Percentiles rank a stretch among this genome's conserved stretches.
phyloP scores from a whole-genome alignment of 2,329 filamentous ascomycete species.

The Thelonectria rubi region DNA sequence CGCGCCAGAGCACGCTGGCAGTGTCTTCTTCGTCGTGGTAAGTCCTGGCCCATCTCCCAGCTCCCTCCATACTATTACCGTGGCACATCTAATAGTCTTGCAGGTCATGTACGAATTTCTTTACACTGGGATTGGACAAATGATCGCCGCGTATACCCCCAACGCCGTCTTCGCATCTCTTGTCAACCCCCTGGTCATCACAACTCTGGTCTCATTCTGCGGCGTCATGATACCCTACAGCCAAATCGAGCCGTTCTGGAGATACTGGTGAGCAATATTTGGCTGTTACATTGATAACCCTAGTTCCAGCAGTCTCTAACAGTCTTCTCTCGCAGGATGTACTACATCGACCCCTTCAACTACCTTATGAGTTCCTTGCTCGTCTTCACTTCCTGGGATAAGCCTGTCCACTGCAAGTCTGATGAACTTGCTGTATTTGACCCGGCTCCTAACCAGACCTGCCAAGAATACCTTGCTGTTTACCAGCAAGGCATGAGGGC shows the following conservation, averaged over 20 bases:
- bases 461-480: slow-evolving; percentile 62
- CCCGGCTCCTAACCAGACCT: slow-evolving; percentile 62
- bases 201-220: slow-evolving; percentile 74
- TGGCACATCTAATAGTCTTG: too few species aligned
- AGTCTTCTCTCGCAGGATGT: slow-evolving; percentile 52
- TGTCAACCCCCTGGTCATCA: slow-evolving; percentile 64
- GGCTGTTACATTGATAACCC: too few species aligned
- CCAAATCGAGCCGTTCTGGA: slow-evolving; percentile 73
- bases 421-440: slow-evolving; percentile 62
- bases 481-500: slow-evolving; percentile 58
- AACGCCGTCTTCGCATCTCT: slow-evolving; percentile 68
- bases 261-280: slow-evolving; percentile 53
- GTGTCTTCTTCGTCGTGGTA: slow-evolving; percentile 63
- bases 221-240: slow-evolving; percentile 76
- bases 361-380: slow-evolving; percentile 67
- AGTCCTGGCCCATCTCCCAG: neutral
- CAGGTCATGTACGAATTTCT: slow-evolving; percentile 63
- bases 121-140: slow-evolving; percentile 69
- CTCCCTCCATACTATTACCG: too few species aligned
- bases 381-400: slow-evolving; percentile 59
- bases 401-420: slow-evolving; percentile 55
- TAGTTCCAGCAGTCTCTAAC: too few species aligned
- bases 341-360: slow-evolving; percentile 69
- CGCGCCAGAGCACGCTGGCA: slow-evolving; percentile 57
- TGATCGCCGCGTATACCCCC: slow-evolving; percentile 68